phyloP scores from a whole-genome alignment of 2,329 filamentous ascomycete genomes.

The Alternaria triticina region DNA sequence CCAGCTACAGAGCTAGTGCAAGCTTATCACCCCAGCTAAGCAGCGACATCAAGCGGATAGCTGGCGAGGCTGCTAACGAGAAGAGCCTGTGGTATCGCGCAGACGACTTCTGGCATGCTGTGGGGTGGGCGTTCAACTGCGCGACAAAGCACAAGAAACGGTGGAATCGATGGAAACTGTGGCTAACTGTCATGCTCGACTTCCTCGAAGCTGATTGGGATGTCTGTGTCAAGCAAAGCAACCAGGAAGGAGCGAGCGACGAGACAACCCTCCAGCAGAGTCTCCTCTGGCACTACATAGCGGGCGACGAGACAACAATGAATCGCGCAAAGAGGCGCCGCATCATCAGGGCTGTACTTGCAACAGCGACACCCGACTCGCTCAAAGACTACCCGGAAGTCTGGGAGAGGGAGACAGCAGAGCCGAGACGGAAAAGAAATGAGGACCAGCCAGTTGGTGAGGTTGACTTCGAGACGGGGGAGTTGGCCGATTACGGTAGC shows the following conservation, averaged over 20 bases:
- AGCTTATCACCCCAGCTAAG: constrained; percentile 41
- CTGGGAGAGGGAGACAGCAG: constrained; percentile 69
- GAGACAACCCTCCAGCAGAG: constrained; percentile 56
- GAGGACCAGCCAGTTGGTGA: constrained; percentile 65
- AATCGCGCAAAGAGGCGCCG: constrained; percentile 54
- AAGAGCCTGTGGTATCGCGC: constrained; percentile 76
- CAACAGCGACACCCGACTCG: constrained; percentile 64
- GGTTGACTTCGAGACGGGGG: constrained; percentile 60
- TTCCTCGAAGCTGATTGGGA: constrained; percentile 75
- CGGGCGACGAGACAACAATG: constrained; percentile 48
- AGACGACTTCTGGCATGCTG: constrained; percentile 85
- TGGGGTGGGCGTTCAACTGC: constrained; percentile 95
- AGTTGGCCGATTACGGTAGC: constrained; percentile 62
- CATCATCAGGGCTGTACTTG: constrained; percentile 71
- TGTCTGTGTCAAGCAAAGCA: constrained; percentile 55
- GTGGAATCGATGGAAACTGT: constrained; percentile 82
- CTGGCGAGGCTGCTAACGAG: constrained; percentile 62
- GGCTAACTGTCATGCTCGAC: constrained; percentile 81
- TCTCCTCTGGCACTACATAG: constrained; percentile 65
- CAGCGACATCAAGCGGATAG: constrained; percentile 48
- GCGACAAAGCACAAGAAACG: constrained; percentile 73
- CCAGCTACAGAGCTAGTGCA: constrained; percentile 22
- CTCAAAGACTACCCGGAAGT: constrained; percentile 67
- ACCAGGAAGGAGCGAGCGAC: constrained; percentile 16
- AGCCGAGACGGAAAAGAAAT: constrained; percentile 54